Evolutionary conservation across 2,329 filamentous ascomycete species (phyloP), one percentile per base, ranked within the genome.

Genomic region (Aspergillus melleus): DNA sequence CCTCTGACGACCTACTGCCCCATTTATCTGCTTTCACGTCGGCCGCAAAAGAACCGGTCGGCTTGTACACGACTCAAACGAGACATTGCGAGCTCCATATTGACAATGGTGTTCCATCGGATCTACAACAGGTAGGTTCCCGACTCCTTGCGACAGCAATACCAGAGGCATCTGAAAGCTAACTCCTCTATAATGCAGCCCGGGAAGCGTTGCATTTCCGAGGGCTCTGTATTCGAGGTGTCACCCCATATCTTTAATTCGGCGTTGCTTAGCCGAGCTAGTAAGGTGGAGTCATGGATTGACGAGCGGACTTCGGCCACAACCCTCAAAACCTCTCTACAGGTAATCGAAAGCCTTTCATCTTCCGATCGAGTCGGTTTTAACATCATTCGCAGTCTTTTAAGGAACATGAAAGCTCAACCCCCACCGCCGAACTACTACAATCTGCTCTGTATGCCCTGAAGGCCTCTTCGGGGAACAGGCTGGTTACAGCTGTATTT

Each of bases 401-500:
- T 56, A 59, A 44, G 49, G 32, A 22, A 26, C 61, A 57, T 19
- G 36, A 32, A 20, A 60, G 64, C 49, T 49, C 49, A 22, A 5
- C 20, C 12, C 61, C 83, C 79, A 70, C 81, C 32, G 67, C 76
- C 19, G 70, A 79, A 19, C 68, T 77, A 16, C 64, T 87, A 59
- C 68, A 77, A 20, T 70, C 78, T 29, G 71, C 87, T 46, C 68
- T 79, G 57, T 69, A 77, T 6, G 79, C 77, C 64, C 69, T 87
- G 58, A 69, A 76, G 9, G 75, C 79, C 32, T 76, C 87, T 46
- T 81, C 83, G 55, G 70, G 76, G 19, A 81, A 81, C 61, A 80
- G 83, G 67, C 84, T 88, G 63, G 84, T 84, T 24, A 82, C 83
- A 11, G 69, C 88, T 44, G 69, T 90, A 14, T 72, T 88, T 57